Percentiles rank a stretch among this genome's conserved stretches.
Conservation (phyloP, 2,329 filamentous ascomycete genomes). For the Penicillium sp. region DNA sequence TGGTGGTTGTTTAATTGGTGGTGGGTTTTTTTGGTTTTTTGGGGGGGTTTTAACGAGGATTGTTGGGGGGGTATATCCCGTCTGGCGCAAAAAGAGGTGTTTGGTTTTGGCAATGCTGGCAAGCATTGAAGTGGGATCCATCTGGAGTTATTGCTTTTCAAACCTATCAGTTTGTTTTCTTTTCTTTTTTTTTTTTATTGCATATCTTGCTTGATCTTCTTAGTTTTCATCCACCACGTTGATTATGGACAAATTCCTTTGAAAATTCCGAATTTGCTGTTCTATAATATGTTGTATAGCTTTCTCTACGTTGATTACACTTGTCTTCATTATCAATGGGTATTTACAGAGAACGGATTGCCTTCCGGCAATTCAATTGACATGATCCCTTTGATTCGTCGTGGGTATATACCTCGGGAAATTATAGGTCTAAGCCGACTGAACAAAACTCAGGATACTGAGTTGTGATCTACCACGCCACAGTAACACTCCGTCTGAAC, state of each 20-base stretch:
- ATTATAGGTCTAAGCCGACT: neutral
- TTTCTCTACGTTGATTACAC: neutral
- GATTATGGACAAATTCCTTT: neutral
- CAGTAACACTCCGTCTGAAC: neutral
- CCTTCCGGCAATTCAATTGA: neutral
- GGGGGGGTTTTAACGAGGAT: no score
- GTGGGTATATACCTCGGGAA: conserved; percentile 4
- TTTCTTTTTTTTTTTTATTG: no score
- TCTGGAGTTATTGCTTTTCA: conserved; percentile 3
- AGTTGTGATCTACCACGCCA: neutral
- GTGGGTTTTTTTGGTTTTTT: no score
- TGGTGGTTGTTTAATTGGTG: no score
- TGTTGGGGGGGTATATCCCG: conserved; percentile 2
- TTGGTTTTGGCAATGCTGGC: conserved; percentile 14
- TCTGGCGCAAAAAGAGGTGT: conserved; percentile 19
- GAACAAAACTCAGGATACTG: neutral
- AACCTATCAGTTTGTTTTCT: neutral
- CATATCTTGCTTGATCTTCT: conserved; percentile 3
- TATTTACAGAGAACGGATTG: neutral
- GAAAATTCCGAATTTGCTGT: neutral
- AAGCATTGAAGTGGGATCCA: conserved; percentile 10
- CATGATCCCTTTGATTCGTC: neutral
- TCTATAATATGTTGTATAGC: neutral
- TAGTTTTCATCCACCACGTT: neutral
- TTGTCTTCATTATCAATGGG: neutral